Conservation (phyloP, 2,329 filamentous ascomycete species). For the Trichophyton rubrum region DNA sequence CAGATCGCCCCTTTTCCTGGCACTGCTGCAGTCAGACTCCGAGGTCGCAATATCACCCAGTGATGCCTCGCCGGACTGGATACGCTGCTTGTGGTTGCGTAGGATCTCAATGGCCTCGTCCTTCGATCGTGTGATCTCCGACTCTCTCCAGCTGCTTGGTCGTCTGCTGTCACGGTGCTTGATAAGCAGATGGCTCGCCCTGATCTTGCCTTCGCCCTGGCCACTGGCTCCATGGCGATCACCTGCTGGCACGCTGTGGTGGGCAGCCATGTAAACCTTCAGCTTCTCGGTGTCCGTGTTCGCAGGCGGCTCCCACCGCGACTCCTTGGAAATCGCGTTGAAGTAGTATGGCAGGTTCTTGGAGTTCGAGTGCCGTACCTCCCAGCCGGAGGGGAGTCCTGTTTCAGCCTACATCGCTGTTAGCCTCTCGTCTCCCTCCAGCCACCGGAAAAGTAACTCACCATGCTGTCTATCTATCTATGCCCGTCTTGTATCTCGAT, state of each 20-base stretch:
- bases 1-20: constrained; percentile 84
- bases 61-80: constrained; percentile 53
- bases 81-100: constrained; percentile 59
- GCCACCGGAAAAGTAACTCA: background rate
- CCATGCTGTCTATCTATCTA: background rate
- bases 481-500: background rate
- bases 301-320: constrained; percentile 84
- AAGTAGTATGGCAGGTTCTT: constrained; percentile 99
- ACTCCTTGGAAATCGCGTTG: constrained; percentile 73
- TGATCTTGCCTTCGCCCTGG: constrained; percentile 67
- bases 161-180: constrained; percentile 85
- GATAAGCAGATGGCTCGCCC: constrained; percentile 80
- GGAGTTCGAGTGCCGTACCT: constrained; percentile 94
- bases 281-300: constrained; percentile 85
- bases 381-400: constrained; percentile 78
- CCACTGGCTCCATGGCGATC: constrained; percentile 20
- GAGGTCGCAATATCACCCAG: constrained; percentile 75
- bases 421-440: background rate
- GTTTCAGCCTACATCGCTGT: constrained; percentile 27
- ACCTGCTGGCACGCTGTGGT: constrained; percentile 52
- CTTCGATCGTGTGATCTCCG: constrained; percentile 75
- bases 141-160: constrained; percentile 85
- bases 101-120: constrained; percentile 75
- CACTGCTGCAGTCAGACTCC: constrained; percentile 92
- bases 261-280: constrained; percentile 81